Conservation (phyloP, 805 yeast species). For the Lipomyces spencermartinsiae region DNA sequence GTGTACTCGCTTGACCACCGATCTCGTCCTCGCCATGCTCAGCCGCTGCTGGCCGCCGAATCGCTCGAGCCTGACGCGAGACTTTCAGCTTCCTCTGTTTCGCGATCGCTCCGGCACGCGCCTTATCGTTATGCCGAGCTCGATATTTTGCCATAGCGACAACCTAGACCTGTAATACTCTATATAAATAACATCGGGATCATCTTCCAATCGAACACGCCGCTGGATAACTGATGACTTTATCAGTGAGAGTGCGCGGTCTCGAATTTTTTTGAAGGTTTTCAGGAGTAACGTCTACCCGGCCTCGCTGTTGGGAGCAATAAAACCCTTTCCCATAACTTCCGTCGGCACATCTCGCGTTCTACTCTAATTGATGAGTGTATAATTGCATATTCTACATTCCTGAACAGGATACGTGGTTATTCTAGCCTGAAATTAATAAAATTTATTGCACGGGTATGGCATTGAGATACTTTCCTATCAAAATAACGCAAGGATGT, state of each 20-base stretch:
- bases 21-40: background rate
- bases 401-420: too few species aligned
- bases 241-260: background rate
- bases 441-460: too few species aligned
- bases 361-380: too few species aligned
- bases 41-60: conserved; percentile 50
- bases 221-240: background rate
- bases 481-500: too few species aligned
- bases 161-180: background rate
- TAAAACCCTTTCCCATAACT: conserved; percentile 15
- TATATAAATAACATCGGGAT: background rate
- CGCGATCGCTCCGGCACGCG: conserved; percentile 81
- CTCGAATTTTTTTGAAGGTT: conserved; percentile 6
- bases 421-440: too few species aligned
- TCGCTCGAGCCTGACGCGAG: conserved; percentile 72
- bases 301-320: conserved; percentile 9
- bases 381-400: too few species aligned
- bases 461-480: too few species aligned
- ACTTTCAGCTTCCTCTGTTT: conserved; percentile 72
- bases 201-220: background rate
- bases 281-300: conserved; percentile 21
- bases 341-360: too few species aligned
- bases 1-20: background rate
- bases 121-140: conserved; percentile 81
- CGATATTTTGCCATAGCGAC: conserved; percentile 77